phyloP scores from a whole-genome alignment of 1,284 basidiomycete species.

The Mycena sp. region DNA sequence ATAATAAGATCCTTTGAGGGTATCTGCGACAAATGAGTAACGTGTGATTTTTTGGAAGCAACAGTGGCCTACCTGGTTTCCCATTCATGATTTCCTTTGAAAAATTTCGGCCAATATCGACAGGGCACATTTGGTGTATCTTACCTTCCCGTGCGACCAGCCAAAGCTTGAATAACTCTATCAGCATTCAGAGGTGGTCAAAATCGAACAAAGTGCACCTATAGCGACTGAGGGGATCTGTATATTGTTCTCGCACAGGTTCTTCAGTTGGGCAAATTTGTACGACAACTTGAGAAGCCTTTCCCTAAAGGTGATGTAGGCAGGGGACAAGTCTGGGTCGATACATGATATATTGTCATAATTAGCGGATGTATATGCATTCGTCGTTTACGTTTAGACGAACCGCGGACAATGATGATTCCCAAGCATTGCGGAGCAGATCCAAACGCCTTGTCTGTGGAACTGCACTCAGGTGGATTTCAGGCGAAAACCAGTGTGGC shows the following conservation, averaged over 20 bases:
- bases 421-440: constrained; percentile 79
- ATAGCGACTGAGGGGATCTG: constrained; percentile 72
- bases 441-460: constrained; percentile 82
- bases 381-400: not conserved
- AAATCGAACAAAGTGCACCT: constrained; percentile 53
- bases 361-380: not conserved
- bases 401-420: constrained; percentile 81
- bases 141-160: constrained; percentile 92
- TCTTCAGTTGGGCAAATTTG: constrained; percentile 79
- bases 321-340: constrained; percentile 62
- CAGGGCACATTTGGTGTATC: constrained; percentile 8
- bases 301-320: constrained; percentile 71
- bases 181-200: not conserved
- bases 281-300: constrained; percentile 78
- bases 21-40: no score
- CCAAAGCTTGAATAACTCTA: constrained; percentile 74
- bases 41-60: no score
- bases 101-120: not conserved
- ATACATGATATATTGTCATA: no score
- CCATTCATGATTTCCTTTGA: constrained; percentile 94
- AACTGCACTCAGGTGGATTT: not conserved
- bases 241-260: constrained; percentile 71
- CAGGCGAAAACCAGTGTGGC: constrained; percentile 1
- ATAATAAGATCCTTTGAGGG: constrained; percentile 91
- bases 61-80: no score